Base-by-base conservation (phyloP, 345 rosid genomes). In the Citrus glauca region DNA sequence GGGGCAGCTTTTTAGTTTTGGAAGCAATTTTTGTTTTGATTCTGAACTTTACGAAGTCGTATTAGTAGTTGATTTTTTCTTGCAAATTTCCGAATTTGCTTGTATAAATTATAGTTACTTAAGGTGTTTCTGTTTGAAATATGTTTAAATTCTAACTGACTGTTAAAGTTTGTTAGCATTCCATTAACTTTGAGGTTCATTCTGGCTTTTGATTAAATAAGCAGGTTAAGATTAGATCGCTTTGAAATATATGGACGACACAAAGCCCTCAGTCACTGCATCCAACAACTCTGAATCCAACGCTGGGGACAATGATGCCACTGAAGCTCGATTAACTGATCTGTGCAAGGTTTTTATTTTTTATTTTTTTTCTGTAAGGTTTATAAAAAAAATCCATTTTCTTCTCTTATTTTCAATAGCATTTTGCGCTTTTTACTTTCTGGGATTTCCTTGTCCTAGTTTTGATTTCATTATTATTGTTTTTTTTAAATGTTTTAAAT, bases 311-410 rank as follows among this genome's bases (percentile, higher is more conserved):
- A 56, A 22, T 9, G 86, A 82, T 48, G 82, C 82, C 40, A 57
- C 69, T 61, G 88, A 86, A 68, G 81, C 66, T 59, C 77, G 92
- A 62, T 89, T 90, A 77, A 22, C 73, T 27, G 86, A 80, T 13
- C 84, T 89, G 42, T 91, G 91, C 84, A 83, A 87, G 92, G 92
- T 86, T 62, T 24, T 13, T 60, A 13, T 3, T 45, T 45, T 28
- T 53, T 53, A 17, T 14, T 50, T 45, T 22, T 3, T 61, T 4
- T 45, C n/a, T 1, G 37, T 42, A 40, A 40, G 66, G 74, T 73
- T 73, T 59, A 14, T 35, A 3, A 45, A 45, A n/a, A 45, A 45
- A 45, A 10, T 25, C 24, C 1, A 76, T 59, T n/a, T 40, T 57
- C 10, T 20, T 11, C 50, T 22, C 62, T 56, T 30, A 22, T 33